Base-by-base conservation (phyloP, 768 basidiomycete genomes). In the Xerocomellus intermedius region DNA sequence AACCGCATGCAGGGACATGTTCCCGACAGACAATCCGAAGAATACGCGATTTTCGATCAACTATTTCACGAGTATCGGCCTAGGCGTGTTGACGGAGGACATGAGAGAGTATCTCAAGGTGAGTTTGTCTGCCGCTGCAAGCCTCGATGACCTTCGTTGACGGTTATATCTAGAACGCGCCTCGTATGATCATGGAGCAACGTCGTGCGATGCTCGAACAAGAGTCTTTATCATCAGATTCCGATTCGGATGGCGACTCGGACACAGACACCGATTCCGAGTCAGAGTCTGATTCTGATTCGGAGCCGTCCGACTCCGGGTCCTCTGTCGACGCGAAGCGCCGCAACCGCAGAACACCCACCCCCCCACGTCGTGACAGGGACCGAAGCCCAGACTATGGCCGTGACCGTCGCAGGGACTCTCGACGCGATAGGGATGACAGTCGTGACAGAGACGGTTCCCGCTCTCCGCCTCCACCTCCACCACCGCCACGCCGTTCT, bases 51-150 rank as follows among this genome's bases (percentile, higher is more conserved):
- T 95, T 69, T 83, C 93, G 4, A 96, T 96, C 84, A 97, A 97
- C 70, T 98, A 98, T 75, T 97, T 98, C 69, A 99, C 97, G 7
- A 93, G 90, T 64, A 86, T 99, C 61, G 93, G 93, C 0, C 67
- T 98, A 56, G 97, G 97, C 52, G 80, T 81, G 22, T 69, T 98
- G 57, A 99, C 97, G 1, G 95, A 98, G 72, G 89, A 89, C 30
- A 98, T 98, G 97, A 81, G 97, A 69, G 94, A 95, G 68, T 95
- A 93, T 67, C 76, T 99, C 56, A 93, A 96, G 79, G 91, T 89
- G 61, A 42, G 82, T 76, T 57, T 63, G 21, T 49, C 19, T 42
- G 32, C n/a, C 26, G 21, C 24, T 22, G 5, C 16, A 16, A 9
- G 17, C 24, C 17, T 51, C 12, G 41, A 26, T 13, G 8, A 2